phyloP scores from a whole-genome alignment of 2,329 filamentous ascomycete genomes.

The Clarireedia monteithiana region DNA sequence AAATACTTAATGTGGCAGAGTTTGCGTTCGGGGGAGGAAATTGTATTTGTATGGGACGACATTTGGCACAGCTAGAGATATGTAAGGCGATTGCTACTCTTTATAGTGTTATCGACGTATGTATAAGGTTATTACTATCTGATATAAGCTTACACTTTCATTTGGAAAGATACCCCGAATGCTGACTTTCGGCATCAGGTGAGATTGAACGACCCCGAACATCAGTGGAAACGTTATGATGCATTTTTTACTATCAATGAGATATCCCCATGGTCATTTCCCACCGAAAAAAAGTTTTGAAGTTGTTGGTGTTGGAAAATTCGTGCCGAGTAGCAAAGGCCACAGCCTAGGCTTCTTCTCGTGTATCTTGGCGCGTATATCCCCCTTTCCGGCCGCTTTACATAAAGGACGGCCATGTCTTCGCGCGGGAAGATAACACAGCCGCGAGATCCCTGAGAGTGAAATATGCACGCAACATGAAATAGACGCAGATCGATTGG shows the following conservation, averaged over 20 bases:
- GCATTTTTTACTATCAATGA: neutral
- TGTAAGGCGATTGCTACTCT: neutral
- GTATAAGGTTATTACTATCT: neutral
- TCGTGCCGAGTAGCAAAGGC: neutral
- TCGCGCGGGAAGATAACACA: too few species aligned
- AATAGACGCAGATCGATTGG: too few species aligned
- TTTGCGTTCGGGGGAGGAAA: neutral
- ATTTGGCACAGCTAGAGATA: neutral
- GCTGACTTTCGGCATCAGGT: neutral
- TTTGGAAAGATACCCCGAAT: neutral
- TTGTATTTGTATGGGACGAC: neutral
- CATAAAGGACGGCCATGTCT: too few species aligned
- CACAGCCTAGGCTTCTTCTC: neutral
- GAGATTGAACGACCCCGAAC: neutral
- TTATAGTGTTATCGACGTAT: conserved; percentile 1
- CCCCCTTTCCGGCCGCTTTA: too few species aligned
- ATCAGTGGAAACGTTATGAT: neutral
- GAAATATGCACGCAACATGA: too few species aligned
- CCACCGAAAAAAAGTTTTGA: neutral
- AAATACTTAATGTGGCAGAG: neutral
- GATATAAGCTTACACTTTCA: neutral
- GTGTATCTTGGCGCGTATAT: too few species aligned
- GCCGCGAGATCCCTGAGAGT: too few species aligned
- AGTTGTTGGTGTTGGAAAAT: neutral
- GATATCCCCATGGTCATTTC: conserved; percentile 3